These are phyloP conservation scores for Elsinoe perseae DNA, from an alignment of 2,329 filamentous ascomycete species.

Conservation along the genomic window DNA sequence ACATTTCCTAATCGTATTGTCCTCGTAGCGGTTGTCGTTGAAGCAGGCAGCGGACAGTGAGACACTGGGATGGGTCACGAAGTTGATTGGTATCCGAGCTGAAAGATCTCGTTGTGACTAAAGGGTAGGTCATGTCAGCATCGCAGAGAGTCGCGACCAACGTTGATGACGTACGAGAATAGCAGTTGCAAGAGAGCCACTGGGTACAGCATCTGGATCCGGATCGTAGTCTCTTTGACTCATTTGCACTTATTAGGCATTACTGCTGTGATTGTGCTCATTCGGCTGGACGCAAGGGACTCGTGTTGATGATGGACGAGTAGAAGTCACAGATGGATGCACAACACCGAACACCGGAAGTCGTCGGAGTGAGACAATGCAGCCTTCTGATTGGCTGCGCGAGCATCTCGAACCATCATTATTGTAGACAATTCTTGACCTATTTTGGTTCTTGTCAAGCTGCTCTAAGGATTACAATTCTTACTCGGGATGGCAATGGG, in stretches of 20 bases:
- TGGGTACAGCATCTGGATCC: slow-evolving; percentile 22
- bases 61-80: slow-evolving; percentile 50
- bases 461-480: too few relatives aligned
- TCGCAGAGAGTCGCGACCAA: background rate
- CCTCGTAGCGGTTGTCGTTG: slow-evolving; percentile 45
- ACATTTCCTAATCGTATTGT: slow-evolving; percentile 45
- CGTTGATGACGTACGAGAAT: slow-evolving; percentile 24
- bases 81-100: slow-evolving; percentile 55
- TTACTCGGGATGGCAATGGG: too few relatives aligned
- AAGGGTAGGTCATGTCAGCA: slow-evolving; percentile 12
- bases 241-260: slow-evolving; percentile 1
- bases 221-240: slow-evolving; percentile 22
- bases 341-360: background rate
- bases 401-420: background rate
- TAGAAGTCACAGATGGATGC: background rate
- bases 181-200: slow-evolving; percentile 22
- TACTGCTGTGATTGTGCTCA: background rate
- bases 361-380: background rate
- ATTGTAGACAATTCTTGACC: background rate
- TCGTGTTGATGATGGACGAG: background rate
- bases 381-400: background rate
- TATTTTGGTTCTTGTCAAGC: background rate
- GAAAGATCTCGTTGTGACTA: slow-evolving; percentile 57
- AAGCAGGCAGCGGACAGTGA: slow-evolving; percentile 55
- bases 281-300: background rate